These are phyloP conservation scores for Chloranthus sessilifolius DNA, from an alignment of 164 flowering plant genomes.

Conservation along the genomic window DNA sequence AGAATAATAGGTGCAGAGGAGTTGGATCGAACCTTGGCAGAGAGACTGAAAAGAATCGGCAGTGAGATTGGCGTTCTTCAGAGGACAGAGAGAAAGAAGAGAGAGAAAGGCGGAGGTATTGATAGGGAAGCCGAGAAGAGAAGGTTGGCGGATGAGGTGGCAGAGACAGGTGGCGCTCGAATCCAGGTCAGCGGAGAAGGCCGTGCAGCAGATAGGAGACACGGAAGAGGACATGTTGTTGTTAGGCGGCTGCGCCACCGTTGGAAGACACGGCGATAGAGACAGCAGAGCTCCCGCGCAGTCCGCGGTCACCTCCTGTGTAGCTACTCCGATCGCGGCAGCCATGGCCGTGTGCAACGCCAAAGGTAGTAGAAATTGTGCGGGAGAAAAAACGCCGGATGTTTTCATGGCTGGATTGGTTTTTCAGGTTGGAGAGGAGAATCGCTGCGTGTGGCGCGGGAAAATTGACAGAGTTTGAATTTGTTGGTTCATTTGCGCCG, in stretches of 20 bases:
- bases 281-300: slow-evolving; percentile 3
- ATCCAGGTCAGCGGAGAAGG: neutral
- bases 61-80: neutral
- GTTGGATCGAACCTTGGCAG: neutral
- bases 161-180: slow-evolving; percentile 1
- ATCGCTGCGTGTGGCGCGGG: no score
- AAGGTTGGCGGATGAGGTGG: slow-evolving; percentile 2
- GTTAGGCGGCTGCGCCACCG: neutral
- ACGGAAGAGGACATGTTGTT: slow-evolving; percentile 1
- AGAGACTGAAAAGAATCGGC: neutral
- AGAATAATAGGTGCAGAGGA: no score
- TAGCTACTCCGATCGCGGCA: no score
- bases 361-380: no score
- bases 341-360: no score
- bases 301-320: no score
- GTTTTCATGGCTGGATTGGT: no score
- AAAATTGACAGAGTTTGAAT: no score
- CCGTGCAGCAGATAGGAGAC: slow-evolving; percentile 5
- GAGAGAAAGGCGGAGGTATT: neutral
- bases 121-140: slow-evolving; percentile 9
- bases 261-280: slow-evolving; percentile 2
- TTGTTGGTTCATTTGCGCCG: no score
- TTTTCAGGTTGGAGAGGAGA: no score
- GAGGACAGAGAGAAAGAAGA: slow-evolving; percentile 1
- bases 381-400: no score